Base-by-base conservation (phyloP, 2,329 filamentous ascomycete species). In the Fusarium sp. region DNA sequence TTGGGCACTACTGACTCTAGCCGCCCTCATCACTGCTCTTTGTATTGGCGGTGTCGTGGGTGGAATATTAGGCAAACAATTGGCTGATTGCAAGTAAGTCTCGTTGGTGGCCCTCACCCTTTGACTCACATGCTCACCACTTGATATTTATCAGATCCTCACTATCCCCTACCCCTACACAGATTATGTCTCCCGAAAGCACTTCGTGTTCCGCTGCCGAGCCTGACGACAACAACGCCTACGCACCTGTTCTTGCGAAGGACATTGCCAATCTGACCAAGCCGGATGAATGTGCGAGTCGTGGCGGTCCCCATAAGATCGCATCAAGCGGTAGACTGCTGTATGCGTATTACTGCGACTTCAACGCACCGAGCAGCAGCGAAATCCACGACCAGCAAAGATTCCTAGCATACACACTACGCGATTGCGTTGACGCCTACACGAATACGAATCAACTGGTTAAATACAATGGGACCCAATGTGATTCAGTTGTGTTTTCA, bases 101-200 rank as follows among this genome's bases (percentile, higher is more conserved):
- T 37, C 11, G 34, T 9, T 34, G 18, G 1, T 18, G 14, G 4
- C 32, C 8, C 32, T 5, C 8, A 1, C 4, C 8, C 2, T 34
- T 34, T 7, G 18, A 11, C 34, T 6, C 9, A 5, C 18, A 37
- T 37, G 9, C 34, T 37, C 1, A 37, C 18, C 5, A 11, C 3
- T 2, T 7, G 10, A 1, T 3, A 1, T n/a, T 37, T 4, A n/a
- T 6, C 10, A 37, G 34, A 12, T 37, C 18, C 0, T 37, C 34
- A 11, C 34, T 1, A n/a, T n/a, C 18, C 5, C 16, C 34, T 1
- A 11, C 34, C 3, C 0, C 9, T 2, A 37, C 34, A 11, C 5
- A 37, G 9, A 37, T 18, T n/a, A 11, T 0, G 9, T 37, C 34
- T 37, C 34, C 34, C 11, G 34, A 37, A 37, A 37, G 1, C 1